These are phyloP conservation scores for Beauveria pseudobassiana DNA, from an alignment of 2,329 filamentous ascomycete genomes.

Conservation along the genomic window DNA sequence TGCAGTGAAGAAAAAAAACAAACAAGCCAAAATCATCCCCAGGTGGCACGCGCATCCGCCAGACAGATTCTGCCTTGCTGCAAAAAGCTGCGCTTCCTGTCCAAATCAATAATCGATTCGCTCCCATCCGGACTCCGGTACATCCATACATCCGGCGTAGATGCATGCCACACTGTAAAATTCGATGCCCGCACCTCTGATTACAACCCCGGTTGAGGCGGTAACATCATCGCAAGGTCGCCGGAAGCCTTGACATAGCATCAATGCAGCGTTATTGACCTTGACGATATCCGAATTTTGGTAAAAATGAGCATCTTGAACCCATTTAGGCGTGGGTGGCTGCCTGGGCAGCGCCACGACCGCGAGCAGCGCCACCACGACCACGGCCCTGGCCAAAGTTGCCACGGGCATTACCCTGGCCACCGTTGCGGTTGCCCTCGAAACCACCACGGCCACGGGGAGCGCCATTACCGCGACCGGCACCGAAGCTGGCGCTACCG, in stretches of 20 bases:
- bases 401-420: slow-evolving; percentile 59
- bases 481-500: slow-evolving; percentile 54
- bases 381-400: slow-evolving; percentile 60
- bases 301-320: neutral
- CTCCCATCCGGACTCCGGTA: slow-evolving; percentile 12
- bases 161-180: neutral
- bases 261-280: neutral
- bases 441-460: slow-evolving; percentile 65
- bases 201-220: neutral
- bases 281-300: neutral
- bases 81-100: neutral
- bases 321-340: slow-evolving; percentile 40
- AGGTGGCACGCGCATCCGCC: neutral
- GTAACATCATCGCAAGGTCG: neutral
- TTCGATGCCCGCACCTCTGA: neutral
- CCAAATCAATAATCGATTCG: slow-evolving; percentile 12
- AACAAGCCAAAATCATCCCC: slow-evolving; percentile 9
- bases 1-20: slow-evolving; percentile 12
- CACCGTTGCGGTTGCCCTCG: slow-evolving; percentile 56
- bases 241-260: neutral
- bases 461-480: slow-evolving; percentile 52
- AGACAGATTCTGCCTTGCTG: neutral
- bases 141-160: neutral
- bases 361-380: slow-evolving; percentile 58
- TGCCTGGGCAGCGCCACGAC: slow-evolving; percentile 51